These are phyloP conservation scores for Xanthoceras sorbifolium DNA, from an alignment of 345 rosid species.

Conservation along the genomic window DNA sequence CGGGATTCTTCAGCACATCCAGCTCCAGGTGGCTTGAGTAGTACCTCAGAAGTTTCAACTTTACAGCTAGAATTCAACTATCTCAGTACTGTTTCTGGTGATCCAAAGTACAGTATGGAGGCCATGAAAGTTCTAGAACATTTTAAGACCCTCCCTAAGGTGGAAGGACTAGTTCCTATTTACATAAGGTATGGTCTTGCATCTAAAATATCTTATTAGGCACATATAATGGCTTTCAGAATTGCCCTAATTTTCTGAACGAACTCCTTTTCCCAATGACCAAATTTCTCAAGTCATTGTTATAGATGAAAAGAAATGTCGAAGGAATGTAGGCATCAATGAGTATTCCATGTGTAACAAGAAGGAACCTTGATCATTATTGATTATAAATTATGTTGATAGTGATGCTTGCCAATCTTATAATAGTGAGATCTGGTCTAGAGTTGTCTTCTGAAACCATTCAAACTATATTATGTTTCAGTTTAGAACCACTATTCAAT, in stretches of 20 bases:
- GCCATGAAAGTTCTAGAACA: slow-evolving; percentile 97
- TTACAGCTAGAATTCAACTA: slow-evolving; percentile 96
- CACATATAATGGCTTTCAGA: background rate
- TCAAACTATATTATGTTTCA: background rate
- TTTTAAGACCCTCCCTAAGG: slow-evolving; percentile 78
- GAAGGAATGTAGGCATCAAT: background rate
- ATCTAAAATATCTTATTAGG: background rate
- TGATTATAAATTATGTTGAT: background rate
- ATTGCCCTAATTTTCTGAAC: background rate
- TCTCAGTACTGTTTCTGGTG: slow-evolving; percentile 86
- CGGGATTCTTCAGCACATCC: slow-evolving; percentile 79
- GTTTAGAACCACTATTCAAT: background rate
- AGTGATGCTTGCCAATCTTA: background rate
- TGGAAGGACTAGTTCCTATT: slow-evolving; percentile 91
- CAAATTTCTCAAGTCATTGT: background rate
- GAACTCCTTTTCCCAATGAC: background rate
- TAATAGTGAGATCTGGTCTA: background rate
- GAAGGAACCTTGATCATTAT: background rate
- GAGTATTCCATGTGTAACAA: background rate
- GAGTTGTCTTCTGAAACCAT: background rate
- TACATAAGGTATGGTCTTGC: slow-evolving; percentile 69
- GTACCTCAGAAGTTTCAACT: slow-evolving; percentile 90
- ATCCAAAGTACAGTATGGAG: slow-evolving; percentile 74
- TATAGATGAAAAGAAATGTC: background rate
- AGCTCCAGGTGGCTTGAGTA: slow-evolving; percentile 88